Conservation (phyloP, 352 stramenopile species). For the Hyphochytrium catenoides region DNA sequence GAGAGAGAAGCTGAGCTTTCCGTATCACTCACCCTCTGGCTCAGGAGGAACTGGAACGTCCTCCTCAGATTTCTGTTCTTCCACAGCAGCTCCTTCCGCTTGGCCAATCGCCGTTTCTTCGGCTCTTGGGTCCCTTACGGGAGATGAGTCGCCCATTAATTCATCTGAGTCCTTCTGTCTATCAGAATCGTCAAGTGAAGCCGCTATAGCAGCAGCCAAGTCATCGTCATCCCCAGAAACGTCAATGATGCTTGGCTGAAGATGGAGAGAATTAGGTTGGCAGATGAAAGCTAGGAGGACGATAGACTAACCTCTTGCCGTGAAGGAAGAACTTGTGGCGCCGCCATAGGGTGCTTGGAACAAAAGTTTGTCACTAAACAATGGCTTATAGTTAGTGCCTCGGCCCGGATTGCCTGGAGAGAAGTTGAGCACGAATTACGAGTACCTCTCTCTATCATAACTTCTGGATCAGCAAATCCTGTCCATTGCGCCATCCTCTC, state of each 20-base stretch:
- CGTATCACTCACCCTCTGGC: constrained; percentile 19
- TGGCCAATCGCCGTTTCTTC: constrained; percentile 2
- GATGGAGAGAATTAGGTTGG: constrained; percentile 10
- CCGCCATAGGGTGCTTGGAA: constrained; percentile 22
- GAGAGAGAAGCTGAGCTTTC: constrained; percentile 3
- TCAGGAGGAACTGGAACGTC: constrained; percentile 21
- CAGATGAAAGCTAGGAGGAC: neutral
- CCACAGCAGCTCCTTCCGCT: constrained; percentile 14
- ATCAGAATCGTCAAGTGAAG: constrained; percentile 27
- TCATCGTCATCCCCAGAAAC: constrained; percentile 45
- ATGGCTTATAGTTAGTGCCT: neutral
- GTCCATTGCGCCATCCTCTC: constrained; percentile 33
- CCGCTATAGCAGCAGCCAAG: constrained; percentile 41
- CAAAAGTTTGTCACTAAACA: constrained; percentile 30
- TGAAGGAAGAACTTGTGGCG: constrained; percentile 6
- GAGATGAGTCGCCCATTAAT: no score
- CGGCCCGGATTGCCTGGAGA: no score
- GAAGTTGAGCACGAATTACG: constrained; percentile 3
- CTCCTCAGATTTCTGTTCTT: constrained; percentile 17
- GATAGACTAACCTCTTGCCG: neutral
- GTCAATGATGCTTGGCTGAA: constrained; percentile 5
- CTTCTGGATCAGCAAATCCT: constrained; percentile 31
- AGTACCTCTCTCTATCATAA: constrained; percentile 44
- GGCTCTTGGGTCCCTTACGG: no score
- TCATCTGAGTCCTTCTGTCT: constrained; percentile 15